These are phyloP conservation scores for Botryotinia globosa DNA, from an alignment of 2,329 filamentous ascomycete species.

Conservation along the genomic window DNA sequence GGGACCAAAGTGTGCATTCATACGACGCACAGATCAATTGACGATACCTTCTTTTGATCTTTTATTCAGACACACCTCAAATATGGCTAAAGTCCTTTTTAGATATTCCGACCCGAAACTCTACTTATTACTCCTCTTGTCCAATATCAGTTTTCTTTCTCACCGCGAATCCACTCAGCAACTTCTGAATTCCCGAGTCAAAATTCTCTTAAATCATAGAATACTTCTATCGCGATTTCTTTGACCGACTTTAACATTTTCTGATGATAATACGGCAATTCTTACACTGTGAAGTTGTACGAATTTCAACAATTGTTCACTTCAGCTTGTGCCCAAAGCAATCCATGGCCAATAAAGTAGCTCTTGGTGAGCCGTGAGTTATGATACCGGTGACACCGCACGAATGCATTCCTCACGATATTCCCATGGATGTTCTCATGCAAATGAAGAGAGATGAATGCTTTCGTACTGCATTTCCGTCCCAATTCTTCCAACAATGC, in stretches of 20 bases:
- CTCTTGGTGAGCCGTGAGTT: neutral
- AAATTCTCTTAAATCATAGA: neutral
- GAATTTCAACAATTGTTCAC: neutral
- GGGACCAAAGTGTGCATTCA: neutral
- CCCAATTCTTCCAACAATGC: neutral
- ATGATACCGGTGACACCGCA: constrained; percentile 4
- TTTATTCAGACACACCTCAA: neutral
- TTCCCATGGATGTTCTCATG: neutral
- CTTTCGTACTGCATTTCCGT: neutral
- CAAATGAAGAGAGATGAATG: neutral
- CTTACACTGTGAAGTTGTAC: neutral
- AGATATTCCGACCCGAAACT: constrained; percentile 7
- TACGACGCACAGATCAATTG: neutral
- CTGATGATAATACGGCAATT: neutral
- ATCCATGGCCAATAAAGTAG: neutral
- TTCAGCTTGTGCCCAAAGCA: neutral
- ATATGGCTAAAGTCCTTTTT: neutral
- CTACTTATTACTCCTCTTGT: neutral
- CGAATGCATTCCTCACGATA: neutral
- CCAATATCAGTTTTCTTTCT: neutral
- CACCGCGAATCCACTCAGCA: constrained; percentile 9
- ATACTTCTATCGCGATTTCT: neutral
- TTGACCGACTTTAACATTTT: constrained; percentile 11
- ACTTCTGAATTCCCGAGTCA: neutral
- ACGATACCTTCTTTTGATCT: neutral